Conservation (phyloP, 495 filamentous ascomycete species). For the Gamarada debralockiae region DNA sequence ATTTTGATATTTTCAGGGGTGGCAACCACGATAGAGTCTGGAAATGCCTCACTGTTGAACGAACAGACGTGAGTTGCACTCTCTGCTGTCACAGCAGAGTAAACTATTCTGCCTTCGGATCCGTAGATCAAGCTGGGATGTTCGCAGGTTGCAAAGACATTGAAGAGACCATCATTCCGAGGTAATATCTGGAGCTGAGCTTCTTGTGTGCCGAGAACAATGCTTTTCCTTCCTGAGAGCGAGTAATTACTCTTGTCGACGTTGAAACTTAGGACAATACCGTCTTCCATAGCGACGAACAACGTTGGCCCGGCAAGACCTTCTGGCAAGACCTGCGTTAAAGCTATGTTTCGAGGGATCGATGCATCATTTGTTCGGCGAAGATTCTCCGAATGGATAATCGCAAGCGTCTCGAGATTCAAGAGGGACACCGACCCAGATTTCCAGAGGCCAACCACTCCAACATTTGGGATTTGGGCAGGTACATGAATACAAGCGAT, state of each 20-base stretch:
- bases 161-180: conserved; percentile 54
- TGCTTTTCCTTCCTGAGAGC: conserved; percentile 69
- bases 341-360: conserved; percentile 76
- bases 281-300: conserved; percentile 93
- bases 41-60: conserved; percentile 78
- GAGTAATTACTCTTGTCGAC: conserved; percentile 54
- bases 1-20: conserved; percentile 76
- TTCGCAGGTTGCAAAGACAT: conserved; percentile 91
- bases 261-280: conserved; percentile 81
- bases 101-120: conserved; percentile 81
- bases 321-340: conserved; percentile 66
- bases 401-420: conserved; percentile 56
- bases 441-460: conserved; percentile 82
- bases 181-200: conserved; percentile 77
- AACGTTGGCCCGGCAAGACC: conserved; percentile 57
- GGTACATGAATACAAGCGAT: conserved; percentile 78
- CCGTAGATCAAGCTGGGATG: conserved; percentile 91
- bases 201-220: conserved; percentile 82
- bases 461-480: conserved; percentile 44
- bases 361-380: conserved; percentile 53
- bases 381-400: conserved; percentile 57
- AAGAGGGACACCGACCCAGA: conserved; percentile 70
- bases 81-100: conserved; percentile 93
- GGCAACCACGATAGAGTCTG: conserved; percentile 74
- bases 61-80: conserved; percentile 74